A percentile compares a stretch with the other conserved stretches of the same genome.
Conservation (phyloP, 2,329 filamentous ascomycete genomes). For the Apiospora hydei region DNA sequence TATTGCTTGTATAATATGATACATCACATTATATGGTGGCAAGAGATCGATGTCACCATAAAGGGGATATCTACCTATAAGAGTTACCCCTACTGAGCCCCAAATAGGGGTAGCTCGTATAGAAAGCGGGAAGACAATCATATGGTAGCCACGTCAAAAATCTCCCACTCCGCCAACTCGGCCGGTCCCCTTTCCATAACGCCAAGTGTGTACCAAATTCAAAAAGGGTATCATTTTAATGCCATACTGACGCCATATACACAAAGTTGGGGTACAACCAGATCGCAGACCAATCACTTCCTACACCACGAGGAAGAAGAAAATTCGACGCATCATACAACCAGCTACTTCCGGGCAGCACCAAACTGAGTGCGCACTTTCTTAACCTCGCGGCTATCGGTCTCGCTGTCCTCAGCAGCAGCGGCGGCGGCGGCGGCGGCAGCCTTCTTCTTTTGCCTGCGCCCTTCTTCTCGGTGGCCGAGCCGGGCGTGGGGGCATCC, state of each 20-base stretch:
- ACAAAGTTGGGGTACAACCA: neutral
- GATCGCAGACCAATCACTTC: neutral
- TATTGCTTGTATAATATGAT: too few relatives aligned
- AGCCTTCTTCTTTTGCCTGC: slow-evolving; percentile 59
- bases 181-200: neutral
- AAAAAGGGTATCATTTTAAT: slow-evolving; percentile 19
- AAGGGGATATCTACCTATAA: neutral
- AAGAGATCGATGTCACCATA: neutral
- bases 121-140: neutral
- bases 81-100: neutral
- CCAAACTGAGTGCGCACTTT: slow-evolving; percentile 67
- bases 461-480: slow-evolving; percentile 52
- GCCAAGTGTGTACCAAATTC: slow-evolving; percentile 15
- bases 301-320: neutral
- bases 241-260: slow-evolving; percentile 8
- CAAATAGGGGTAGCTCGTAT: neutral
- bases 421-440: slow-evolving; percentile 52
- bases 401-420: slow-evolving; percentile 63
- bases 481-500: slow-evolving; percentile 63
- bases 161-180: neutral
- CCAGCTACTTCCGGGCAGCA: slow-evolving; percentile 55
- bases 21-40: too few relatives aligned
- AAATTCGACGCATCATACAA: neutral
- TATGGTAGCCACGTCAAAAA: neutral
- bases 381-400: slow-evolving; percentile 59